phyloP scores from a whole-genome alignment of 768 basidiomycete species.

The Pisolithus marmoratus region DNA sequence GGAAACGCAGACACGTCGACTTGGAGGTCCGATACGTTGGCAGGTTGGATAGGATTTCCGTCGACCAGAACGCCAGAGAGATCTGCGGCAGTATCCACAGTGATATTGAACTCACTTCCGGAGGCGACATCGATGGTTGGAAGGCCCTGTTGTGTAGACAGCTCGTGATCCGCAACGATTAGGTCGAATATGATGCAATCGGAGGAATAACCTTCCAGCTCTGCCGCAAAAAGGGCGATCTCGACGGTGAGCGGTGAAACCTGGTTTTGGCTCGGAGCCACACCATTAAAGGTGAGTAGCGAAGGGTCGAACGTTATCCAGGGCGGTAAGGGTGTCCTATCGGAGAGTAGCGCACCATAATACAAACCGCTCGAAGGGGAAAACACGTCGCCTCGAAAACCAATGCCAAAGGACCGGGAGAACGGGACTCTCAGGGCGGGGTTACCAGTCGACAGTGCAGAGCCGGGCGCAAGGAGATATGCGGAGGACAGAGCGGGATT shows the following conservation, averaged over 20 bases:
- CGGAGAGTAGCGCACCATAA: conserved; percentile 58
- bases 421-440: conserved; percentile 71
- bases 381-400: conserved; percentile 66
- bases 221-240: conserved; percentile 63
- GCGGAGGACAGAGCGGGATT: conserved; percentile 74
- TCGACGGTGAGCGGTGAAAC: conserved; percentile 38
- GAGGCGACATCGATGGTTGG: conserved; percentile 70
- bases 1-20: conserved; percentile 55
- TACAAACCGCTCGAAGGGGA: conserved; percentile 40
- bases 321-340: conserved; percentile 65
- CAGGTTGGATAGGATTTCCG: conserved; percentile 47
- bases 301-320: conserved; percentile 72
- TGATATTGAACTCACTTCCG: conserved; percentile 46
- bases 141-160: conserved; percentile 45
- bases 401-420: conserved; percentile 87
- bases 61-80: conserved; percentile 63
- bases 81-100: conserved; percentile 49
- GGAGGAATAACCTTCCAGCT: conserved; percentile 67
- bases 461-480: conserved; percentile 54
- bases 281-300: conserved; percentile 72
- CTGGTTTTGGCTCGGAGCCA: conserved; percentile 49
- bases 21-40: conserved; percentile 49
- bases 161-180: conserved; percentile 62
- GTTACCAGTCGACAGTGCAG: conserved; percentile 45
- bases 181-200: conserved; percentile 55